Base-by-base conservation (phyloP, 2,329 filamentous ascomycete species). In the Cordyceps javanica region DNA sequence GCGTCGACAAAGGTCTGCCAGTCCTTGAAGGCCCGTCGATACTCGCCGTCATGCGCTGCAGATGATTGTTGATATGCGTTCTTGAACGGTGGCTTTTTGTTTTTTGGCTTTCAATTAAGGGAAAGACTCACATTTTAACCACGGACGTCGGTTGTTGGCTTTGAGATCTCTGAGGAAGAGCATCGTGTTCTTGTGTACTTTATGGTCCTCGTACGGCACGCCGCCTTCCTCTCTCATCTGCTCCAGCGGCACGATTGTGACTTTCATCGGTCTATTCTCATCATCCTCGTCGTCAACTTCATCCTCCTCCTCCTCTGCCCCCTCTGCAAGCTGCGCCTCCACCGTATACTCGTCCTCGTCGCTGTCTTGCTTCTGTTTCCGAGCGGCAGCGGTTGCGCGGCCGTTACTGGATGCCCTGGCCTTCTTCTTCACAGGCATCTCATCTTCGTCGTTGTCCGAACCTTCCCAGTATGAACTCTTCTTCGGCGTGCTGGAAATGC, bases 1-100 rank as follows among this genome's bases (percentile, higher is more conserved):
- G 77, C 77, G 63, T 89, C 87, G 36, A 94, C 82, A 66, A 92
- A 96, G 2, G 83, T 82, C 49, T 90, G 83, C 80, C 90, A 96
- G 69, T 96, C 91, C 59, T 88, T 87, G 59, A 91, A 81, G 1
- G 91, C 83, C 56, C 85, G 80, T 59, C 91, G 82, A 69, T 89
- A 96, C 65, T 95, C 89, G 45, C 80, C 79, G 70, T 96, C 90
- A 69, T 94, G 83, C 66, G 85, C 90, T 94, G 14, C 13, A 7
- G 11, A 8, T 23, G 13, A 13, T 5, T 16, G 16, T 32, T 48
- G 11, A 21, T 14, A 25, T 32, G n/a, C n/a, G n/a, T n/a, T n/a
- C n/a, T n/a, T n/a, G n/a, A n/a, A n/a, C n/a, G n/a, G 0, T 23
- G 4, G 5, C 9, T 25, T 26, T 16, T 8, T 42, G 4, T 16